phyloP scores from a whole-genome alignment of 352 stramenopile species.

The Phytophthora cactorum region DNA sequence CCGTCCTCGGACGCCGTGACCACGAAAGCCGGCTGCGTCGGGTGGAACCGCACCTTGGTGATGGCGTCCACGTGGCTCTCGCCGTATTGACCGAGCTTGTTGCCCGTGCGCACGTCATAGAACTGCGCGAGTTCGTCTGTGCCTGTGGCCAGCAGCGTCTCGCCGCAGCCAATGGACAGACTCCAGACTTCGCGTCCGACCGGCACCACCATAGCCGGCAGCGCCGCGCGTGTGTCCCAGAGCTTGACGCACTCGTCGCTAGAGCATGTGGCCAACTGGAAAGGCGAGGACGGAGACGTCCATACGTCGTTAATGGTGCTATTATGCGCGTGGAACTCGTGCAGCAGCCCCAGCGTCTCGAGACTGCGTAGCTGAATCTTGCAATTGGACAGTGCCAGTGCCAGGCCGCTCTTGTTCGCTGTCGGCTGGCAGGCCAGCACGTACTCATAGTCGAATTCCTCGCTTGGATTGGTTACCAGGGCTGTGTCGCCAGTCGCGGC shows the following conservation, averaged over 20 bases:
- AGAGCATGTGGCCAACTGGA: constrained; percentile 81
- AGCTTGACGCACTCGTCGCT: constrained; percentile 89
- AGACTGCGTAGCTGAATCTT: constrained; percentile 75
- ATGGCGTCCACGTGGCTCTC: constrained; percentile 91
- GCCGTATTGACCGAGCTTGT: constrained; percentile 80
- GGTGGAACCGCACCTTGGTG: constrained; percentile 90
- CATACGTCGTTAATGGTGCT: constrained; percentile 86
- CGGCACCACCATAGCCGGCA: constrained; percentile 67
- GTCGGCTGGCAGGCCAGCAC: constrained; percentile 80
- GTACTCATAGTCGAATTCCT: constrained; percentile 89
- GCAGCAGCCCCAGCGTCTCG: constrained; percentile 67
- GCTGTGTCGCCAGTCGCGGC: constrained; percentile 28
- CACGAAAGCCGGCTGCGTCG: constrained; percentile 73
- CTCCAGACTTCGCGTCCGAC: constrained; percentile 83
- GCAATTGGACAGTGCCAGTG: constrained; percentile 70
- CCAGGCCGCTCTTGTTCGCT: constrained; percentile 60
- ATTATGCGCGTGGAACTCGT: constrained; percentile 80
- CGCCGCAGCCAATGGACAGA: constrained; percentile 71
- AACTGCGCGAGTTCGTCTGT: constrained; percentile 85
- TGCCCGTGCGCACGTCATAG: constrained; percentile 77
- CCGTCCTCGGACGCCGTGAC: constrained; percentile 92
- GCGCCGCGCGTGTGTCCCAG: constrained; percentile 73
- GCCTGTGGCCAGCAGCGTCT: constrained; percentile 76
- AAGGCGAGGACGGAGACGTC: constrained; percentile 65
- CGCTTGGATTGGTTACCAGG: constrained; percentile 48